Evolutionary conservation across 225 moss, liverwort and hornwort species (phyloP).

Genomic region (Anthoceros angustus): DNA sequence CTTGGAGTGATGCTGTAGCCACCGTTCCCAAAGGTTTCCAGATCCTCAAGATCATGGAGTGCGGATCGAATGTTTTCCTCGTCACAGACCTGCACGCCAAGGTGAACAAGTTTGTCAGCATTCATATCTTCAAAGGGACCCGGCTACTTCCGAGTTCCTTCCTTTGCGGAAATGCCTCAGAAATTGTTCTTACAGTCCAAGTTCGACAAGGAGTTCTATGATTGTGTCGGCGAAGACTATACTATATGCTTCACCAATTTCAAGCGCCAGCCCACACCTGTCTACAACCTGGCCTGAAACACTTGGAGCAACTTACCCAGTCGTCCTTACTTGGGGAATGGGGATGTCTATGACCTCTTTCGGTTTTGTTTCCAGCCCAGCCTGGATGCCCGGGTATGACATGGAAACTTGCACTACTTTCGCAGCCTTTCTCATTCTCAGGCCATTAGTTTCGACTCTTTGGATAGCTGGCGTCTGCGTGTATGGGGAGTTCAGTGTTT

Average conservation of each 20-base stretch:
- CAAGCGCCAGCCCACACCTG: neutral
- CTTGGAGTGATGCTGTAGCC: constrained; percentile 45
- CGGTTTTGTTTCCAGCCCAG: neutral
- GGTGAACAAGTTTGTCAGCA: constrained; percentile 41
- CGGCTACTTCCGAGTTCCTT: constrained; percentile 21
- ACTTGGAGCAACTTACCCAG: neutral
- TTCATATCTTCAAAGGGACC: constrained; percentile 49
- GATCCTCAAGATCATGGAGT: constrained; percentile 9
- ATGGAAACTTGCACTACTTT: no score
- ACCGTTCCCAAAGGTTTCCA: constrained; percentile 9
- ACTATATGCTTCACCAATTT: neutral
- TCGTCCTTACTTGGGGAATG: neutral
- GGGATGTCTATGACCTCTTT: neutral
- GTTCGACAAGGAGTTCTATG: constrained; percentile 4
- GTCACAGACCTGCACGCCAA: constrained; percentile 42
- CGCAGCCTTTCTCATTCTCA: no score
- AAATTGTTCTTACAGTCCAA: constrained; percentile 10
- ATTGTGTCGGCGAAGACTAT: constrained; percentile 1
- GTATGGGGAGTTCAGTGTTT: no score
- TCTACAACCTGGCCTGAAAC: neutral
- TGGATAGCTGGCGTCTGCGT: no score
- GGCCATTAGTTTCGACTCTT: no score
- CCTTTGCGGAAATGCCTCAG: constrained; percentile 53
- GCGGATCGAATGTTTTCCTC: constrained; percentile 35
- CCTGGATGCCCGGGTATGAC: neutral